Evolutionary conservation across 352 stramenopile genomes (phyloP), one percentile per base, ranked within the genome.

Genomic region (Paralagenidium karlingii): DNA sequence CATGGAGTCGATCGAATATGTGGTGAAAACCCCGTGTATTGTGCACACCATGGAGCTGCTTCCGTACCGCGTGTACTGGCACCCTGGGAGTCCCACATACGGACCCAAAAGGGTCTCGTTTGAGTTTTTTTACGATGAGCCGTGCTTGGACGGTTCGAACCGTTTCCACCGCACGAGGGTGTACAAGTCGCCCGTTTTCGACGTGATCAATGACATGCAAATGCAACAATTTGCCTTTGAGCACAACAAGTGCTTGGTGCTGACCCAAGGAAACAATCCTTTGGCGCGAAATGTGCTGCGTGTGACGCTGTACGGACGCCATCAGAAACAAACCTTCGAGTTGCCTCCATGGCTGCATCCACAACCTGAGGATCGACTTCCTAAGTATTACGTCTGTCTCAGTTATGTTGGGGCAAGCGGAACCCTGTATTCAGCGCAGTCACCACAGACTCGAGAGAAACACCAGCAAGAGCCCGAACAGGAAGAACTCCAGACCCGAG

Each of bases 301-400:
- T 0, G 34, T 86, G 25, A 78, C 79, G 25, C 45, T 86, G 40
- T 55, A 76, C 8, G 73, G 67, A 2, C 40, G 68, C 18, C 55
- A 83, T 28, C 63, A 82, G 34, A 60, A 63, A 16, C 3, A 54
- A 34, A 55, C 51, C n/a, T 51, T 68, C 21, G 68, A 80, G 29
- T 52, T 79, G 32, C 57, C 51, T 3, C 60, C 46, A 38, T 77
- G 58, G 55, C 67, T 79, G 48, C 41, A 65, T 13, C 51, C 60
- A 76, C 49, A 40, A 78, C 21, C 48, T 68, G 19, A 36, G n/a
- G n/a, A n/a, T n/a, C n/a, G n/a, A n/a, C n/a, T n/a, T n/a, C n/a
- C n/a, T n/a, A 56, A 67, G 12, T 89, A 82, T 43, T 89, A 83
- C 40, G 77, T 63, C 43, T 89, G 75, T 24, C 62, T 89, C 31